Conservation (phyloP, 139 green algal species). For the Ulvella scutata region DNA sequence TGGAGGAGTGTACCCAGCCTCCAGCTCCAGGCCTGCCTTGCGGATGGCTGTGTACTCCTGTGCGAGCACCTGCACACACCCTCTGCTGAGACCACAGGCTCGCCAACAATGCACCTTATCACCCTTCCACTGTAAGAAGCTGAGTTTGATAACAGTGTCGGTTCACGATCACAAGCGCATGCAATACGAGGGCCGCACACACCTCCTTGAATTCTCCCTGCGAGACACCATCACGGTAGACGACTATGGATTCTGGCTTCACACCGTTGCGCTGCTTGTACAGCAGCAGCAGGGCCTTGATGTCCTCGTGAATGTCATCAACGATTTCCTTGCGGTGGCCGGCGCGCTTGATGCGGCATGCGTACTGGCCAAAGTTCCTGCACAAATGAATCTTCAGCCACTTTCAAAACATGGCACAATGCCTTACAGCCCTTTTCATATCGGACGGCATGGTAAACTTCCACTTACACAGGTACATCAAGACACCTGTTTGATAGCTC, state of each 20-base stretch:
- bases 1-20: constrained; percentile 37
- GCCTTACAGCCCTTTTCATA: too few relatives aligned
- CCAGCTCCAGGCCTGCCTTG: constrained; percentile 32
- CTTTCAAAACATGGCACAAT: too few relatives aligned
- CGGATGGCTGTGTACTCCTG: constrained; percentile 28
- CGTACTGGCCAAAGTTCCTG: background rate
- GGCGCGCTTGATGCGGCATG: constrained; percentile 24
- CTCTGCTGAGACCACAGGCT: too few relatives aligned
- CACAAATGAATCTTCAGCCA: too few relatives aligned
- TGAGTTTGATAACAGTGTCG: too few relatives aligned
- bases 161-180: too few relatives aligned
- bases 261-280: constrained; percentile 23
- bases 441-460: too few relatives aligned
- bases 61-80: constrained; percentile 4
- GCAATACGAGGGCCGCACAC: background rate
- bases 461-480: too few relatives aligned
- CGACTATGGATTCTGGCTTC: constrained; percentile 26
- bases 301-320: constrained; percentile 20
- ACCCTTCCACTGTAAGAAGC: too few relatives aligned
- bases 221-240: constrained; percentile 55
- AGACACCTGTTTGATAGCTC: too few relatives aligned
- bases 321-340: constrained; percentile 32
- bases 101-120: too few relatives aligned
- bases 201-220: constrained; percentile 77
- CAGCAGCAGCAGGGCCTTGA: constrained; percentile 14